Percentiles rank a stretch among this genome's conserved stretches.
These are phyloP conservation scores for Chlamydomonas eustigma DNA, from an alignment of 139 green algal species.

Conservation along the genomic window DNA sequence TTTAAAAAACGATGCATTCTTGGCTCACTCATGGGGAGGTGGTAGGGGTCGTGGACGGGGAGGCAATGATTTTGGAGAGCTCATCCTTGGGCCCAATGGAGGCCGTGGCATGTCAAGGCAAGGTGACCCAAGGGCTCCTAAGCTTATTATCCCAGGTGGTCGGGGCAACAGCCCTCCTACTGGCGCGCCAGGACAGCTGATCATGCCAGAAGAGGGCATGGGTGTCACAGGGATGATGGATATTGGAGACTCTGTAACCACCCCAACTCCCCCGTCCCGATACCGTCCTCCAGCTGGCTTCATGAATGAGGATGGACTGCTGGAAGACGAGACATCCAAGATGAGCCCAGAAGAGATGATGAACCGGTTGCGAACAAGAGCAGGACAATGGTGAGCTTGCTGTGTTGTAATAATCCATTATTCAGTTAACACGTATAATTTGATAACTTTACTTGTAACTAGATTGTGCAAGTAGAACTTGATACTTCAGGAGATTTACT, in stretches of 20 bases:
- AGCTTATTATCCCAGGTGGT: background rate
- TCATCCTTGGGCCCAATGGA: background rate
- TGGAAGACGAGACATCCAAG: background rate
- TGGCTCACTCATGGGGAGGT: background rate
- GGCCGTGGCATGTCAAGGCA: background rate
- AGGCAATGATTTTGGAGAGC: background rate
- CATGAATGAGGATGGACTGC: background rate
- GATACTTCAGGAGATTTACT: too few relatives aligned
- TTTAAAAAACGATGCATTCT: too few relatives aligned
- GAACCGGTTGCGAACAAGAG: background rate
- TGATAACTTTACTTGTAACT: too few relatives aligned
- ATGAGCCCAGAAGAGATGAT: constrained; percentile 1
- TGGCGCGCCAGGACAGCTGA: background rate
- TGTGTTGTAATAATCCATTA: too few relatives aligned
- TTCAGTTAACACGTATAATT: too few relatives aligned
- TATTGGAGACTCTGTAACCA: background rate
- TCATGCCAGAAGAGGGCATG: background rate
- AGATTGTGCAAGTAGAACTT: too few relatives aligned
- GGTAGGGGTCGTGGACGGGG: background rate
- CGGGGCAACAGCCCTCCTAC: background rate
- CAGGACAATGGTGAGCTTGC: constrained; percentile 4
- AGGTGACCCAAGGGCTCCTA: background rate
- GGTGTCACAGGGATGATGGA: background rate
- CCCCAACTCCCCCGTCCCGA: background rate
- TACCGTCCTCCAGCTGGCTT: constrained; percentile 5